These are phyloP conservation scores for Oryza punctata DNA, from an alignment of 176 grass and related monocot genomes.

Conservation along the genomic window DNA sequence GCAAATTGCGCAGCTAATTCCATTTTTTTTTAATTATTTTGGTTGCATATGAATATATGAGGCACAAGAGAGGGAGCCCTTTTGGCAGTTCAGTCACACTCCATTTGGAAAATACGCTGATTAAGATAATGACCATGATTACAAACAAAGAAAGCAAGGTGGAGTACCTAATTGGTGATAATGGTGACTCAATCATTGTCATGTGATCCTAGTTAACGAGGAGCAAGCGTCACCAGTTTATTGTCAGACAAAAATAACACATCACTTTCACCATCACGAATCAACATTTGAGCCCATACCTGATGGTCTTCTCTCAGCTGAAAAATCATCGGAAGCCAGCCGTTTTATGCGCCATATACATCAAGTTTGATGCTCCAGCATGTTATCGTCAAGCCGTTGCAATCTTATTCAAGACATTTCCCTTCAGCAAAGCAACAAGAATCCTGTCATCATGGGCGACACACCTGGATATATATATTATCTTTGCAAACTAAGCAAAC, in stretches of 20 bases:
- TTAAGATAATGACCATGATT: not conserved
- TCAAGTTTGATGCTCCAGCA: not conserved
- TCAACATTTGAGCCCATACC: not conserved
- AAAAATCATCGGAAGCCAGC: not conserved
- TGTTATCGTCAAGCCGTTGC: not conserved
- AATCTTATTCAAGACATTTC: not conserved
- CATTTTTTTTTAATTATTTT: not conserved
- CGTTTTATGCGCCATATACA: not conserved
- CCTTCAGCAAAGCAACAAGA: not conserved
- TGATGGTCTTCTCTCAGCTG: not conserved
- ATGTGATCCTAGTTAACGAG: not conserved
- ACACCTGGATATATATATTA: not conserved
- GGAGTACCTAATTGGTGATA: not conserved
- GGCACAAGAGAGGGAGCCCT: too few relatives aligned
- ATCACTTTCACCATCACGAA: not conserved
- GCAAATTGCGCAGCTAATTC: not conserved
- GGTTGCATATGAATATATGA: not conserved
- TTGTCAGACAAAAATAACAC: not conserved
- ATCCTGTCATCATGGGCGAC: not conserved
- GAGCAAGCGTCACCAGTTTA: not conserved
- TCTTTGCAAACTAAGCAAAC: not conserved
- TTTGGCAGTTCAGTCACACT: not conserved
- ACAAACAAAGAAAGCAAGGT: not conserved
- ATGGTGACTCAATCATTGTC: conserved; percentile 13
- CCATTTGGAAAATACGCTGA: not conserved